phyloP scores from a whole-genome alignment of 2,329 filamentous ascomycete genomes.

The Neurospora sp. region DNA sequence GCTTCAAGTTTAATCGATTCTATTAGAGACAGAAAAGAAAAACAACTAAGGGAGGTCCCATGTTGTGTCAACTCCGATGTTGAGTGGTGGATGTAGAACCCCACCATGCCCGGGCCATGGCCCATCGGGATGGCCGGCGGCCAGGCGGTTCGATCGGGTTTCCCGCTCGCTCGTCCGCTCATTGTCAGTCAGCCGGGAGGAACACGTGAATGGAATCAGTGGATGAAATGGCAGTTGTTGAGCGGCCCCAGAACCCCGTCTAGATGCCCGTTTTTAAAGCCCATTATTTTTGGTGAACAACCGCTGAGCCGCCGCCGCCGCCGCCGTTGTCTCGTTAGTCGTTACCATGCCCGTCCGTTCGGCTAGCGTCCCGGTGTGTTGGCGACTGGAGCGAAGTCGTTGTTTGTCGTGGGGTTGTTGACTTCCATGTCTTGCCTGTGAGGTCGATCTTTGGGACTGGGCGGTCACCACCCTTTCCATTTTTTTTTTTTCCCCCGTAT shows the following conservation, averaged over 20 bases:
- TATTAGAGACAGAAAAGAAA: background rate
- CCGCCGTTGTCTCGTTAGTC: background rate
- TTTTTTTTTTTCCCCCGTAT: background rate
- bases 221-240: constrained; percentile 14
- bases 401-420: background rate
- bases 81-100: background rate
- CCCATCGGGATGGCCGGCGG: background rate
- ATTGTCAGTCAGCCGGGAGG: constrained; percentile 4
- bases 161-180: background rate
- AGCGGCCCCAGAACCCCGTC: background rate
- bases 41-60: background rate
- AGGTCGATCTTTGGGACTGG: background rate
- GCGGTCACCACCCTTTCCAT: background rate
- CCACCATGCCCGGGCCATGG: background rate
- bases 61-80: background rate
- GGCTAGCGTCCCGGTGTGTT: background rate
- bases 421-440: background rate
- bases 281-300: constrained; percentile 7
- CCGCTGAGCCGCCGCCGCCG: background rate
- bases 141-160: background rate
- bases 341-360: background rate
- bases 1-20: background rate
- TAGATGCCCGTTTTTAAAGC: no score
- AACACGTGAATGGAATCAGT: constrained; percentile 14
- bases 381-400: background rate